Conservation (phyloP, 345 rosid genomes). For the Dimocarpus longan region DNA sequence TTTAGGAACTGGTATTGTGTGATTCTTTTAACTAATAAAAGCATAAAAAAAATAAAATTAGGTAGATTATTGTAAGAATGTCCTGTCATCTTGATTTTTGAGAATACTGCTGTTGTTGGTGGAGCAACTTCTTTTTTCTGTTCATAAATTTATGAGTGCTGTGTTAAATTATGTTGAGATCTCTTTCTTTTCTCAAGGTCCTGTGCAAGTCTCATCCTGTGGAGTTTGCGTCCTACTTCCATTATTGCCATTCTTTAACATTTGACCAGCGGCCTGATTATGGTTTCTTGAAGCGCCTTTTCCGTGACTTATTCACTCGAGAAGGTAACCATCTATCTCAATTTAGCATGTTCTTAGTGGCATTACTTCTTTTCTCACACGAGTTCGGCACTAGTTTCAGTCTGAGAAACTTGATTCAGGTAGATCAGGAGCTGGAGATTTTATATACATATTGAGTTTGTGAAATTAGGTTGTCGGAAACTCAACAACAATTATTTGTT, state of each 20-base stretch:
- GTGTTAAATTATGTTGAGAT: conserved; percentile 7
- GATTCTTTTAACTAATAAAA: neutral
- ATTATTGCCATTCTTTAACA: conserved; percentile 79
- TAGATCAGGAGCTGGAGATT: neutral
- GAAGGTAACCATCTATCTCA: conserved; percentile 53
- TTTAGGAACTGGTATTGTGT: neutral
- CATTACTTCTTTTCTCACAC: neutral
- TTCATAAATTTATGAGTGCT: neutral
- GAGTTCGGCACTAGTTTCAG: neutral
- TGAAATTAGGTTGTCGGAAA: neutral
- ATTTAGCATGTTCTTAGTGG: neutral
- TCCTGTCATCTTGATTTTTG: neutral
- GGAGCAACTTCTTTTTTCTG: neutral
- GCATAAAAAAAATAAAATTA: neutral
- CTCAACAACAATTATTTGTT: neutral
- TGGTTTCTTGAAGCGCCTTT: conserved; percentile 77
- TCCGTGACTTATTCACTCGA: conserved; percentile 72
- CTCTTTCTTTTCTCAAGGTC: conserved; percentile 44
- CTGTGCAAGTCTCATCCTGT: conserved; percentile 72
- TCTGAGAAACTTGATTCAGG: neutral
- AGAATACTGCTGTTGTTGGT: neutral
- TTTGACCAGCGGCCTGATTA: conserved; percentile 91
- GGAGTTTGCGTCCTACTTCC: conserved; percentile 81
- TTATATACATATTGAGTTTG: neutral
- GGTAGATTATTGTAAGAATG: neutral